Percentiles rank a stretch among this genome's conserved stretches.
Evolutionary conservation across 225 moss, liverwort and hornwort species (phyloP).

Genomic region (Physcomitrium patens): DNA sequence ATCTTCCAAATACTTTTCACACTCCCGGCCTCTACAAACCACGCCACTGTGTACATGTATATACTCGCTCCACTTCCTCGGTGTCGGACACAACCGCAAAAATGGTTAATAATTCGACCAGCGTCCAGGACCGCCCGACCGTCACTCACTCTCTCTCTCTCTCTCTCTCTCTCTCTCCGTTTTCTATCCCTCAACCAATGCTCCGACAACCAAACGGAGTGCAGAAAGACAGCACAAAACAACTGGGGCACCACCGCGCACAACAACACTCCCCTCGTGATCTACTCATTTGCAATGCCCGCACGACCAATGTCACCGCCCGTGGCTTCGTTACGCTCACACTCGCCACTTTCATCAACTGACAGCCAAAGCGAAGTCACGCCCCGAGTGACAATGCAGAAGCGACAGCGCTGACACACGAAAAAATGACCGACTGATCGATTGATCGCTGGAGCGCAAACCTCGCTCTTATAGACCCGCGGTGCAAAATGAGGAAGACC

Average conservation of each 20-base stretch:
- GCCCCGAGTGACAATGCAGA: neutral
- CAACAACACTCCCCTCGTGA: conserved; percentile 24
- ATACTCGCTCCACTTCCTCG: neutral
- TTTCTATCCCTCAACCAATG: conserved; percentile 20
- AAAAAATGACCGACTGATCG: too few relatives aligned
- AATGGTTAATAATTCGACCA: neutral
- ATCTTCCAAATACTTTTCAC: neutral
- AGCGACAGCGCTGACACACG: neutral
- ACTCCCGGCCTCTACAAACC: neutral
- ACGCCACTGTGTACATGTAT: neutral
- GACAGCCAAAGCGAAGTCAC: neutral
- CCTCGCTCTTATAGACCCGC: neutral
- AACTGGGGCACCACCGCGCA: conserved; percentile 16
- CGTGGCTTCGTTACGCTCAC: neutral
- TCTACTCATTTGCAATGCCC: conserved; percentile 33
- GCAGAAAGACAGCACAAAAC: conserved; percentile 23
- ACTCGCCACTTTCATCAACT: neutral
- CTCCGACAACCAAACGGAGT: conserved; percentile 33
- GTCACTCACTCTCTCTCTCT: too few relatives aligned
- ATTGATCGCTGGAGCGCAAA: neutral
- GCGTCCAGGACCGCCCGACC: neutral
- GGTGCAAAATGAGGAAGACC: neutral
- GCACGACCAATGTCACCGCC: too few relatives aligned
- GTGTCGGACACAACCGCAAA: neutral
- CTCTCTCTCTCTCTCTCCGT: too few relatives aligned